phyloP scores from a whole-genome alignment of 352 stramenopile genomes.

The Globisporangium acanthophoron region DNA sequence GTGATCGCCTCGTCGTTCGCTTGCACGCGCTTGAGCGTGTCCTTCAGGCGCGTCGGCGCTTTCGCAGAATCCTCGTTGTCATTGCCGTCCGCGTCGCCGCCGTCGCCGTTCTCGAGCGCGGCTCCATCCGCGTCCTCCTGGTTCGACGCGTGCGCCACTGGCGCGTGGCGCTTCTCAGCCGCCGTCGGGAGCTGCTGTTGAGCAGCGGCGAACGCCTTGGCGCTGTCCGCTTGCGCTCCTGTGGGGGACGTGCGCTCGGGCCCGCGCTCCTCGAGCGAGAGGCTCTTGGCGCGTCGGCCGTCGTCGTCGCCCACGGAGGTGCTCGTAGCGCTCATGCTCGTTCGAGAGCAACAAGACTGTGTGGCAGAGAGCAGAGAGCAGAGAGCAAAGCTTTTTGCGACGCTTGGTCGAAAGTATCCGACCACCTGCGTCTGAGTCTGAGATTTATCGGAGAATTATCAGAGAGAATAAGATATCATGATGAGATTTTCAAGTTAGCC shows the following conservation, averaged over 20 bases:
- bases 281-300: background rate
- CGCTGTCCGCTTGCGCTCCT: background rate
- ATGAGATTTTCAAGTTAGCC: too few relatives aligned
- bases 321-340: background rate
- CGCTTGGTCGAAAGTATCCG: too few relatives aligned
- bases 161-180: background rate
- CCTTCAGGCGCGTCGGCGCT: slow-evolving; percentile 20
- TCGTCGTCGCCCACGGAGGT: background rate
- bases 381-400: too few relatives aligned
- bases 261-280: slow-evolving; percentile 9
- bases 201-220: too few relatives aligned
- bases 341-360: background rate
- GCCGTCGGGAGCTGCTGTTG: background rate
- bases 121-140: background rate
- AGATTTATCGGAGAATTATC: too few relatives aligned
- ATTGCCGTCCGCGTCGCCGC: too few relatives aligned
- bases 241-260: slow-evolving; percentile 10
- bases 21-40: slow-evolving; percentile 50
- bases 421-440: too few relatives aligned
- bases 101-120: background rate
- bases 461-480: too few relatives aligned
- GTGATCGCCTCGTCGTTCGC: slow-evolving; percentile 47
- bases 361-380: background rate
- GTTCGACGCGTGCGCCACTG: slow-evolving; percentile 1
- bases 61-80: background rate